Evolutionary conservation across 2,329 filamentous ascomycete genomes (phyloP).

Genomic region (Colletotrichum lini): DNA sequence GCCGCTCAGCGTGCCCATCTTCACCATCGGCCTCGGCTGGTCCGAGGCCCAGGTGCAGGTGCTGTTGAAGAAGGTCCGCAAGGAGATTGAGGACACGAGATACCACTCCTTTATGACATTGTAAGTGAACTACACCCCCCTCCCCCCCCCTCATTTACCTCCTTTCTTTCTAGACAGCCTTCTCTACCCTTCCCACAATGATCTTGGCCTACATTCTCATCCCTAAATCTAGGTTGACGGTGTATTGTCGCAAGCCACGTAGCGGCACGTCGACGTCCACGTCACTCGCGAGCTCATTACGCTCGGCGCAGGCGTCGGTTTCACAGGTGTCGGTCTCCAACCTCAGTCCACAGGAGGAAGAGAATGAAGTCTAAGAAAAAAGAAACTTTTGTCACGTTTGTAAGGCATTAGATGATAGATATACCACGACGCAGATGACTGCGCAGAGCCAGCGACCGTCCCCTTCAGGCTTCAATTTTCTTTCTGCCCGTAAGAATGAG

Average conservation of each 20-base stretch:
- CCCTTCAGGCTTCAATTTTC: not conserved
- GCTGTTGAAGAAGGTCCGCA: conserved; percentile 52
- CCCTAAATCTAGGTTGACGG: conserved; percentile 47
- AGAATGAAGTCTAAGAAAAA: not conserved
- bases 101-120: conserved; percentile 57
- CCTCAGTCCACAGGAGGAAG: conserved; percentile 18
- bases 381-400: not conserved
- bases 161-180: conserved; percentile 44
- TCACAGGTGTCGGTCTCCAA: conserved; percentile 29
- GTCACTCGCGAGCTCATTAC: conserved; percentile 34
- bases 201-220: not conserved
- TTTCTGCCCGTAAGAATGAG: not conserved
- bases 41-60: conserved; percentile 50
- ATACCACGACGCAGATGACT: conserved; percentile 21
- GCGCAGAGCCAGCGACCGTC: conserved; percentile 11
- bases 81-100: conserved; percentile 51
- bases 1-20: conserved; percentile 53
- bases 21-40: conserved; percentile 57
- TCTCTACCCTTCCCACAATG: conserved; percentile 45
- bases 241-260: conserved; percentile 49
- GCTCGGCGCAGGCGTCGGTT: conserved; percentile 25
- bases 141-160: too few species aligned
- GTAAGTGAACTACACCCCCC: conserved; percentile 46
- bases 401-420: conserved; percentile 6
- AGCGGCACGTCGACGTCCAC: conserved; percentile 44